Base-by-base conservation (phyloP, 306 rosid species). In the Cicer chorassanicum region DNA sequence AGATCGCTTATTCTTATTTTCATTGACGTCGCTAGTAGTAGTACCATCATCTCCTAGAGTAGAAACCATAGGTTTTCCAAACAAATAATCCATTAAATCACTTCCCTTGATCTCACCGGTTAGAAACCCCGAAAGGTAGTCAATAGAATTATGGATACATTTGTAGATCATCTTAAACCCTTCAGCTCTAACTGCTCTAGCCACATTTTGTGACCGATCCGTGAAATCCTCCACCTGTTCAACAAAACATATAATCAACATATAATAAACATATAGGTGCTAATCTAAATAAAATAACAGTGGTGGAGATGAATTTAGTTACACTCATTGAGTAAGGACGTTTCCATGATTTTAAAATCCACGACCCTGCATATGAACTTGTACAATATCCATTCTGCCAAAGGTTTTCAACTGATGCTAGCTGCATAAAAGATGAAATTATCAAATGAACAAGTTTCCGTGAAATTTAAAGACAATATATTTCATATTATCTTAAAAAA, bases 221-320 rank as follows among this genome's bases (percentile, higher is more conserved):
- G 81, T 67, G 76, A 85, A 85, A 82, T 82, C 88, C 79, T 85
- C 88, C 69, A 85, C 51, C 88, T 85, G 74, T 64, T 79, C 24
- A 62, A 78, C 68, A 79, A 64, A 53, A 75, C n/a, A 59, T 24
- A 65, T 24, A 8, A 44, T 53, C 56, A 78, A 56, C 40, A 66
- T 49, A 71, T 66, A 60, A 50, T 38, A 18, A 59, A 73, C 43
- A 57, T 54, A 75, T 39, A 15, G 34, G 60, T 64, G 60, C 45
- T 8, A 51, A 56, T 62, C 45, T 42, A 16, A 55, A 24, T 40
- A 41, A 68, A 62, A 38, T 36, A 51, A 16, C 65, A 40, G 13
- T 6, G 34, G 29, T 10, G 19, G 74, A 76, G 16, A 44, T 46
- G 51, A 81, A 75, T 76, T 65, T 63, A 72, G 8, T 79, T 82